These are phyloP conservation scores for Stellera chamaejasme DNA, from an alignment of 345 rosid genomes.

Conservation along the genomic window DNA sequence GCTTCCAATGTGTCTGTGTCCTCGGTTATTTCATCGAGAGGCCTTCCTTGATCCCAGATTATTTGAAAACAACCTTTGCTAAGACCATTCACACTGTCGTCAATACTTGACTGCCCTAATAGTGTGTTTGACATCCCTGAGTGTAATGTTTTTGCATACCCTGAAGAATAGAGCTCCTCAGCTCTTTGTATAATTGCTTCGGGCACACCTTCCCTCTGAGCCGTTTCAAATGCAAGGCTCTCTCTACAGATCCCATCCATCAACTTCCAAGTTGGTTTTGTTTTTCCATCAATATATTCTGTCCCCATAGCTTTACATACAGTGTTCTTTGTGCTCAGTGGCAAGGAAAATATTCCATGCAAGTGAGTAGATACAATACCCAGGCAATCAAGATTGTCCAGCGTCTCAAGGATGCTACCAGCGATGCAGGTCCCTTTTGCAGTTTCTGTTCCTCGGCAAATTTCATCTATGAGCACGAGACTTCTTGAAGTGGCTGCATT, in stretches of 20 bases:
- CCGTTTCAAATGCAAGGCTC: constrained; percentile 99
- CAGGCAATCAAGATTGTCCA: constrained; percentile 77
- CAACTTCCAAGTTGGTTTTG: constrained; percentile 86
- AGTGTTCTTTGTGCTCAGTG: constrained; percentile 49
- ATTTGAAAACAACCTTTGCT: constrained; percentile 14
- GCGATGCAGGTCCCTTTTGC: constrained; percentile 96
- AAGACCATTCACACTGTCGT: constrained; percentile 15
- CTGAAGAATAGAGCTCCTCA: constrained; percentile 59
- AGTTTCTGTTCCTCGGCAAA: constrained; percentile 97
- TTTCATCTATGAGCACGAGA: constrained; percentile 89
- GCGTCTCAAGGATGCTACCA: constrained; percentile 76
- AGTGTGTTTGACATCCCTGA: constrained; percentile 15
- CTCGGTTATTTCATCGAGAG: constrained; percentile 18
- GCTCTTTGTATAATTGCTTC: constrained; percentile 70
- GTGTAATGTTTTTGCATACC: constrained; percentile 17
- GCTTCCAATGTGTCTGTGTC: constrained; percentile 23
- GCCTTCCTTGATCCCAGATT: constrained; percentile 14
- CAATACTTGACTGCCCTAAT: constrained; percentile 10
- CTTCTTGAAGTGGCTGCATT: constrained; percentile 73
- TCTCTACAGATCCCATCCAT: constrained; percentile 84
- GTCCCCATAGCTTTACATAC: constrained; percentile 85
- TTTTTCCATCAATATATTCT: constrained; percentile 52
- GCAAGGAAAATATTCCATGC: constrained; percentile 77
- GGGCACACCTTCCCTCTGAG: constrained; percentile 86
- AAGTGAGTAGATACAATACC: constrained; percentile 93